phyloP scores from a whole-genome alignment of 192 early-diverging fungal species.

The Umbelopsis sp. region DNA sequence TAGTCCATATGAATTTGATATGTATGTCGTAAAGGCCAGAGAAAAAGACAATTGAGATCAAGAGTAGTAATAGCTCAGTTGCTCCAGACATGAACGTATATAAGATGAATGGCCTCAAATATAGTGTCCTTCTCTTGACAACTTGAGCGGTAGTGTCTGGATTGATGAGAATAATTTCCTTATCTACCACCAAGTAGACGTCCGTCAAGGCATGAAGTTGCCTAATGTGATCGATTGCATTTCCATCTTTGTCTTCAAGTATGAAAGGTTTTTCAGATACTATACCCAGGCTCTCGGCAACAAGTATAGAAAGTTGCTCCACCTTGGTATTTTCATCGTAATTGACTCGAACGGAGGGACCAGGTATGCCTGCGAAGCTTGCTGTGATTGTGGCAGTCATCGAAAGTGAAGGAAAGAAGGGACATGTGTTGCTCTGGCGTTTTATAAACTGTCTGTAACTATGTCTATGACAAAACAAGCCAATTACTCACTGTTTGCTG shows the following conservation, averaged over 20 bases:
- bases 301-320: background rate
- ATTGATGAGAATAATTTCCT: background rate
- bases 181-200: background rate
- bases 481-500: background rate
- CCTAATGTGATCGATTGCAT: background rate
- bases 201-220: background rate
- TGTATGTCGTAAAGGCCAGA: background rate
- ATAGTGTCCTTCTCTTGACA: conserved; percentile 12
- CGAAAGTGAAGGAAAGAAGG: background rate
- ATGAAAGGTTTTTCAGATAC: background rate
- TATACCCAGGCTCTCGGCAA: background rate
- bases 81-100: conserved; percentile 17
- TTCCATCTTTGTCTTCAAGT: conserved; percentile 1
- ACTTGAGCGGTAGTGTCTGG: background rate
- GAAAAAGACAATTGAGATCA: conserved; percentile 13
- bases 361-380: conserved; percentile 4
- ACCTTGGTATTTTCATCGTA: background rate
- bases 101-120: conserved; percentile 19
- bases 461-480: background rate
- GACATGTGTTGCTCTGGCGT: background rate
- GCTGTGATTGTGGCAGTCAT: background rate
- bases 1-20: conserved; percentile 20
- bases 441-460: background rate
- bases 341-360: background rate
- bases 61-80: background rate